Evolutionary conservation across 176 grass and related monocot species (phyloP).

Genomic region (Guadua angustifolia): DNA sequence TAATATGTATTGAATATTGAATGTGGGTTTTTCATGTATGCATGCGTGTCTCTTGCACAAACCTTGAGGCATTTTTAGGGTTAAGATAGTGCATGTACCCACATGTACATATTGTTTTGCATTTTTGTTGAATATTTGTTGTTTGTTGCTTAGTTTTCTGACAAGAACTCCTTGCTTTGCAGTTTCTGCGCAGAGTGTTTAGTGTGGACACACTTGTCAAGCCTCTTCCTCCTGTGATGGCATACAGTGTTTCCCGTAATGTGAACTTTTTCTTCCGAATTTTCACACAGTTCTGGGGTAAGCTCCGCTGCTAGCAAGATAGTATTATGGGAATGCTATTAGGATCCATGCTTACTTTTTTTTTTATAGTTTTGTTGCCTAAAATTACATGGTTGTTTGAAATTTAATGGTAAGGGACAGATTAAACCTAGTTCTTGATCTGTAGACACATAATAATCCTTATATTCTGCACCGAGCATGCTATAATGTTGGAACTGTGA

Average conservation of each 20-base stretch:
- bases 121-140: not conserved
- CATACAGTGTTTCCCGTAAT: conserved; percentile 83
- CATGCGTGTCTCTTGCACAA: no score
- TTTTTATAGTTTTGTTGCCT: not conserved
- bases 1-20: not conserved
- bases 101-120: no score
- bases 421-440: not conserved
- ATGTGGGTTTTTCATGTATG: no score
- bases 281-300: conserved; percentile 98
- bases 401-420: not conserved
- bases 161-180: conserved; percentile 47
- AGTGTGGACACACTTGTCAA: conserved; percentile 94
- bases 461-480: not conserved
- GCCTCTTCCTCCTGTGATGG: conserved; percentile 92
- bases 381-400: not conserved
- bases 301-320: conserved; percentile 47
- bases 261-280: conserved; percentile 87
- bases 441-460: conserved; percentile 11
- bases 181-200: conserved; percentile 89
- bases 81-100: no score
- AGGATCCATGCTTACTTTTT: not conserved
- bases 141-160: conserved; percentile 19
- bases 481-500: conserved; percentile 10
- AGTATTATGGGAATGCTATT: conserved; percentile 9
- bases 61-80: no score